Base-by-base conservation (phyloP, 192 early-diverging fungal species). In the Helicostylum pulchrum region DNA sequence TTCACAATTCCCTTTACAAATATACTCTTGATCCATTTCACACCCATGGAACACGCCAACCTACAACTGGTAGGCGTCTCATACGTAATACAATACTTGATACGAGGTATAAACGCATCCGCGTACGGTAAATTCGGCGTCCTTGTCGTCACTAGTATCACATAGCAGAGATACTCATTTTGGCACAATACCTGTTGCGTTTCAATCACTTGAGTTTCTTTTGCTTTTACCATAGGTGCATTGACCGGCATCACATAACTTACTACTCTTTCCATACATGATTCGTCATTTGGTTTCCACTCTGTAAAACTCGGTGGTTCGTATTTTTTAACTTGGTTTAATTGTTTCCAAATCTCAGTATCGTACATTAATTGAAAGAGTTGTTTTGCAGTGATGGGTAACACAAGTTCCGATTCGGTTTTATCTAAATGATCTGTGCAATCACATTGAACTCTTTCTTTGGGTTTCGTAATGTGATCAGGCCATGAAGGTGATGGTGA, bases 191-290 rank as follows among this genome's bases (percentile, higher is more conserved):
- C 72, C 9, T 65, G 74, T 51, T 83, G 78, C 4, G 75, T 83
- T 15, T 85, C 79, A 11, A 84, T 72, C 7, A 86, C 85, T 8
- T 86, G 79, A 0, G 85, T 82, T 61, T 90, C 87, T 44, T 89
- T 89, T 15, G 84, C 65, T 69, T 88, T 92, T 21, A 90, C 87
- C 81, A 90, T 85, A 9, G 90, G 85, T 56, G 88, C 86, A 47
- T 82, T 89, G 26, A 91, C 80, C 0, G 86, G 83, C 84, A 91
- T 88, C 21, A 78, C 79, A 54, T 79, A 89, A 23, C 79, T 86
- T 2, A 87, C 58, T 4, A 71, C 72, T 42, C 87, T 75, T n/a
- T 74, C 62, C 17, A 39, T 30, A 5, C 26, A 30, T 2, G 43
- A 49, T 12, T 58, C 61, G 1, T 17, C 20, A 26, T 60, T 59